A percentile compares a stretch with the other conserved stretches of the same genome.
Evolutionary conservation across 2,329 filamentous ascomycete species (phyloP).

Genomic region (Neofusicoccum kwambonambiense): DNA sequence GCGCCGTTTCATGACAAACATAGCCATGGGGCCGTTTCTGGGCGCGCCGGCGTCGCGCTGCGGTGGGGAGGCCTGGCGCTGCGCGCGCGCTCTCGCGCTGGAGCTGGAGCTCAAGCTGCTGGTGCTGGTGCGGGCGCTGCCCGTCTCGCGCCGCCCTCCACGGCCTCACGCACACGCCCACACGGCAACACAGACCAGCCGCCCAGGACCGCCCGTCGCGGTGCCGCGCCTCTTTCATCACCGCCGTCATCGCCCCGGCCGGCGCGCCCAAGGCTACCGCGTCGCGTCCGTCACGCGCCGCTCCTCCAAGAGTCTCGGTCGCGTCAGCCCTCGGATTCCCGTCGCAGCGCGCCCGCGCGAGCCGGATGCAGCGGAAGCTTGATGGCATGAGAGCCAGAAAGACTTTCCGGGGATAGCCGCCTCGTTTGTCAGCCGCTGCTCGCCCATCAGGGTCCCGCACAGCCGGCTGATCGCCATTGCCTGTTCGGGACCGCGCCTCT

Average conservation of each 20-base stretch:
- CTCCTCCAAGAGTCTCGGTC: neutral
- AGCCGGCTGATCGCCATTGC: neutral
- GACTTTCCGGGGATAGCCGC: neutral
- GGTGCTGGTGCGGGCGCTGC: too few relatives aligned
- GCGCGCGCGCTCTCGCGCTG: too few relatives aligned
- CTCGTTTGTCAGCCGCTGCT: neutral
- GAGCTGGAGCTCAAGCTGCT: too few relatives aligned
- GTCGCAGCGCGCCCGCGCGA: too few relatives aligned
- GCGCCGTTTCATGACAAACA: neutral
- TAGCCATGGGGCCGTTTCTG: neutral
- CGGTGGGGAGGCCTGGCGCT: too few relatives aligned
- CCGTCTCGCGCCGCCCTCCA: too few relatives aligned
- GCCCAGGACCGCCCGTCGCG: too few relatives aligned
- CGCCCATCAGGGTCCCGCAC: neutral
- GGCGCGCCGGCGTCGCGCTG: too few relatives aligned
- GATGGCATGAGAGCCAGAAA: neutral
- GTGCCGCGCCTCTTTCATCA: neutral
- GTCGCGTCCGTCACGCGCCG: neutral
- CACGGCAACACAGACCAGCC: too few relatives aligned
- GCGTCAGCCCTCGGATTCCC: neutral
- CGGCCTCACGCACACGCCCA: too few relatives aligned
- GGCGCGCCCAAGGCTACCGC: neutral
- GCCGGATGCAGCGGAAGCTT: constrained; percentile 6
- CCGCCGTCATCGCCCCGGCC: neutral
- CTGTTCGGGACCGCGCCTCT: neutral